phyloP scores from a whole-genome alignment of 305 asterid genomes.

The Salvia sclarea region DNA sequence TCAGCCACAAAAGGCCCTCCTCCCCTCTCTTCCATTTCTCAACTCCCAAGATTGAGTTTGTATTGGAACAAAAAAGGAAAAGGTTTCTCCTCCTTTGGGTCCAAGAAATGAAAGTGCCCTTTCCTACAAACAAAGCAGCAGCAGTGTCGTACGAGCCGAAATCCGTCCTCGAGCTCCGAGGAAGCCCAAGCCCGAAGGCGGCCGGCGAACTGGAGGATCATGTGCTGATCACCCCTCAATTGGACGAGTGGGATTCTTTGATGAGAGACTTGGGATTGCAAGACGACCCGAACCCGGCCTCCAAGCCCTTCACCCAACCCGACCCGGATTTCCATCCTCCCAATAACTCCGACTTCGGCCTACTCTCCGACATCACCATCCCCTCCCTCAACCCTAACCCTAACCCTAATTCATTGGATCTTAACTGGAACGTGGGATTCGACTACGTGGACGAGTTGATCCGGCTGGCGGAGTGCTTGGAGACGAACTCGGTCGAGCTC shows the following conservation, averaged over 20 bases:
- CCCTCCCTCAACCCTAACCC: conserved; percentile 26
- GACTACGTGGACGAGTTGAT: conserved; percentile 82
- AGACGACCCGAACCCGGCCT: conserved; percentile 51
- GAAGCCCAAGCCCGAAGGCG: conserved; percentile 61
- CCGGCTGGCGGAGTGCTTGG: conserved; percentile 81
- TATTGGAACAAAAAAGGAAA: not conserved
- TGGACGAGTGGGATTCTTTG: conserved; percentile 82
- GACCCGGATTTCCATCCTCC: conserved; percentile 43
- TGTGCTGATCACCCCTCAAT: conserved; percentile 52
- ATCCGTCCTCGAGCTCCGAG: conserved; percentile 85
- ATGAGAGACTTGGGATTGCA: conserved; percentile 87
- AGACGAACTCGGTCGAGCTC: conserved; percentile 74
- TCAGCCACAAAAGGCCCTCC: conserved; percentile 43
- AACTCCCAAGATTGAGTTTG: conserved; percentile 19
- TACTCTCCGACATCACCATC: conserved; percentile 50
- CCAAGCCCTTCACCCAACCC: conserved; percentile 28
- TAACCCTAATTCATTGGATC: not conserved
- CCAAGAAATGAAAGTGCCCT: conserved; percentile 91
- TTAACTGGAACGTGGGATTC: conserved; percentile 49
- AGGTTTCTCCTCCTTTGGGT: not conserved
- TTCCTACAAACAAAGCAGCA: conserved; percentile 50
- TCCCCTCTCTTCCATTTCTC: conserved; percentile 28
- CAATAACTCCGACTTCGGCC: conserved; percentile 54
- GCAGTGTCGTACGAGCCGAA: conserved; percentile 71
- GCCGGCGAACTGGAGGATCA: conserved; percentile 58